A percentile compares a stretch with the other conserved stretches of the same genome.
phyloP scores from a whole-genome alignment of 1,284 basidiomycete genomes.

The Puccinia polysora region DNA sequence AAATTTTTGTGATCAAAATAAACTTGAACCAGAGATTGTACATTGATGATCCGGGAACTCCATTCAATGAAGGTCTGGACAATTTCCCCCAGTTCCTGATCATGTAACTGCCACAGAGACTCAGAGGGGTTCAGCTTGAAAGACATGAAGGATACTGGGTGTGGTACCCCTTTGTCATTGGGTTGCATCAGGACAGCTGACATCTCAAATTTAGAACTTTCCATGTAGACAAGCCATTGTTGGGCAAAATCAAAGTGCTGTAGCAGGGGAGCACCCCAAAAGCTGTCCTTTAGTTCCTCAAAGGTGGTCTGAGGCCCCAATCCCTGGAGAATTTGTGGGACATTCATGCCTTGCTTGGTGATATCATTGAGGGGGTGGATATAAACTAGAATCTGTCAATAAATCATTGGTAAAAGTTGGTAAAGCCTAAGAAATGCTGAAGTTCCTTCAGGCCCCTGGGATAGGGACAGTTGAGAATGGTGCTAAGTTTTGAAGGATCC shows the following conservation, averaged over 20 bases:
- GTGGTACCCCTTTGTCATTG: constrained; percentile 15
- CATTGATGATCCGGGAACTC: neutral
- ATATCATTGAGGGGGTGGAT: neutral
- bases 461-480: neutral
- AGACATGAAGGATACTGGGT: constrained; percentile 33
- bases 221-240: constrained; percentile 47
- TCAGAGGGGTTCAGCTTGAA: neutral
- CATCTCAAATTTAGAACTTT: constrained; percentile 44
- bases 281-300: neutral
- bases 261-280: neutral
- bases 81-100: constrained; percentile 4
- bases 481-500: neutral
- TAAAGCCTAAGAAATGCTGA: constrained; percentile 9
- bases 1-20: constrained; percentile 1
- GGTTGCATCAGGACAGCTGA: constrained; percentile 42
- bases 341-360: neutral
- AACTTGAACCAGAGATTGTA: neutral
- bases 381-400: neutral
- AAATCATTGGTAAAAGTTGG: constrained; percentile 19
- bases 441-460: neutral
- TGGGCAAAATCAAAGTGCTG: neutral
- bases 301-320: neutral
- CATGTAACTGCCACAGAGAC: constrained; percentile 1
- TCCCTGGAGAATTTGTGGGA: neutral
- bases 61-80: neutral